Evolutionary conservation across 2,329 filamentous ascomycete species (phyloP).

Genomic region (Arthroderma sp.): DNA sequence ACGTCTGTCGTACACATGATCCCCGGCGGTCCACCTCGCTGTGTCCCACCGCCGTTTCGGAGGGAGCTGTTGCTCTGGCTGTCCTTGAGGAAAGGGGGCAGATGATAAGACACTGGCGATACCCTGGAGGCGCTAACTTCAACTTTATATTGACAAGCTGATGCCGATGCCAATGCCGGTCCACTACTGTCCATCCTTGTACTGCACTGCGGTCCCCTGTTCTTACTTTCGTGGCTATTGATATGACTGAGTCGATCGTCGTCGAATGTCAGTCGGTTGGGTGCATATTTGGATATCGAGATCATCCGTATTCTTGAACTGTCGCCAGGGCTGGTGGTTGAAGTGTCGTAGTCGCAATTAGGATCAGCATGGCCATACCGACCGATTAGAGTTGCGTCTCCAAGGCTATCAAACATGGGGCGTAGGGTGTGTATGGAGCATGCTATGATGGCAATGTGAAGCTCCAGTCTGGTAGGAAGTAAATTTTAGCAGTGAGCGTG

Average conservation of each 20-base stretch:
- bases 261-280: slow-evolving; percentile 2
- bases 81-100: background rate
- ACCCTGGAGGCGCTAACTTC: slow-evolving; percentile 11
- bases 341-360: background rate
- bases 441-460: slow-evolving; percentile 32
- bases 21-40: slow-evolving; percentile 2
- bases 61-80: background rate
- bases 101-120: background rate
- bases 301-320: slow-evolving; percentile 6
- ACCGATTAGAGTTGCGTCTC: background rate
- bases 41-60: background rate
- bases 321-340: background rate
- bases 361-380: background rate
- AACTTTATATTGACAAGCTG: slow-evolving; percentile 12
- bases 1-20: slow-evolving; percentile 17
- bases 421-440: slow-evolving; percentile 32
- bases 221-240: background rate
- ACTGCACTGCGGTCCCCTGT: background rate
- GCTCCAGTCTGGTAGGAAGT: slow-evolving; percentile 26
- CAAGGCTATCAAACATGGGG: slow-evolving; percentile 22
- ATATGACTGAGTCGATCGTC: background rate
- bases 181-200: background rate
- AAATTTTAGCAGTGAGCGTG: background rate
- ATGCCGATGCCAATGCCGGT: background rate
- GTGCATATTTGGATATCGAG: slow-evolving; percentile 2